phyloP scores from a whole-genome alignment of 2,329 filamentous ascomycete species.

The Biscogniauxia mediterranea region DNA sequence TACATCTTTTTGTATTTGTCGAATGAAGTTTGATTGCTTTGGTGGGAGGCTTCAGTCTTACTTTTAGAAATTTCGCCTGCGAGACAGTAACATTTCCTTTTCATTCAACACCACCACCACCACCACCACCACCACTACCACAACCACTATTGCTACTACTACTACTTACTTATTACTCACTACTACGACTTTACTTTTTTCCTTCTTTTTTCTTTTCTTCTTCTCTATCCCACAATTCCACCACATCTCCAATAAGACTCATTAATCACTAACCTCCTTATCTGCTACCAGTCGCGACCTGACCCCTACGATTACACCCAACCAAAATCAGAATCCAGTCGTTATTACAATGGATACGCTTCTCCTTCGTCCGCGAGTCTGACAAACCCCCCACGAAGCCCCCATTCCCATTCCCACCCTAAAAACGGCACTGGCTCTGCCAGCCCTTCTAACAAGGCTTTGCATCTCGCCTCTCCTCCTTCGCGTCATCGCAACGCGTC shows the following conservation, averaged over 20 bases:
- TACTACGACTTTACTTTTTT: slow-evolving; percentile 1
- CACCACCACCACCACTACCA: not conserved
- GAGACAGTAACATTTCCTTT: slow-evolving; percentile 13
- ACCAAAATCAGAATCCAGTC: slow-evolving; percentile 35
- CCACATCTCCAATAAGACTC: not conserved
- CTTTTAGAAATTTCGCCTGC: not conserved
- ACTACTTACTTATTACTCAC: slow-evolving; percentile 1
- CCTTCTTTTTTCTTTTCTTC: not conserved
- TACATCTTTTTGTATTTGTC: no score
- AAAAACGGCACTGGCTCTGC: slow-evolving; percentile 32
- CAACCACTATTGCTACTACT: no score
- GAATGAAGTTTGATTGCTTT: not conserved
- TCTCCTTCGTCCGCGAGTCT: slow-evolving; percentile 30
- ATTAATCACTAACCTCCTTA: slow-evolving; percentile 12
- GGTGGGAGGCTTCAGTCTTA: not conserved
- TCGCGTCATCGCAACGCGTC: slow-evolving; percentile 30
- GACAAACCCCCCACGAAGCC: slow-evolving; percentile 29
- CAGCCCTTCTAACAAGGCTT: slow-evolving; percentile 31
- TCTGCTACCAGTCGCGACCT: slow-evolving; percentile 34
- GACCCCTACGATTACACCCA: slow-evolving; percentile 40
- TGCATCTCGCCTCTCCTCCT: slow-evolving; percentile 31
- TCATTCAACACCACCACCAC: slow-evolving; percentile 11
- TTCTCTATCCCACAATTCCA: slow-evolving; percentile 1
- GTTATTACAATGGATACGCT: slow-evolving; percentile 34
- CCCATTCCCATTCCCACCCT: slow-evolving; percentile 34